Evolutionary conservation across 2,329 filamentous ascomycete species (phyloP).

Genomic region (Aspergillus hiratsukae): DNA sequence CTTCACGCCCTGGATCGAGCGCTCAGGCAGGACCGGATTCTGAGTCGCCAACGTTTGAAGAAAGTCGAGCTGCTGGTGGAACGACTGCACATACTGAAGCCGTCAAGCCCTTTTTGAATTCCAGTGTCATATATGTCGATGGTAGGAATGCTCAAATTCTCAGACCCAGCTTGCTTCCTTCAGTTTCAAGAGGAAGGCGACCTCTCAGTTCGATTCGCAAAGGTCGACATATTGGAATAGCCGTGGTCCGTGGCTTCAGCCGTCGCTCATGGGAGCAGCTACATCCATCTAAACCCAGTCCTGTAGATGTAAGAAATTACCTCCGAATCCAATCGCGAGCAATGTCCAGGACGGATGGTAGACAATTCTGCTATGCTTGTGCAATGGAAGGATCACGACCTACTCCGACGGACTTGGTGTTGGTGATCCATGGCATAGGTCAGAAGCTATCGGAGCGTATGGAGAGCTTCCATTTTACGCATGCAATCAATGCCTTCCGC

Average conservation of each 20-base stretch:
- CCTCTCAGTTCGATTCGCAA: slow-evolving; percentile 82
- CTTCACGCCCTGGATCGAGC: slow-evolving; percentile 19
- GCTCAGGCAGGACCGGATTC: slow-evolving; percentile 7
- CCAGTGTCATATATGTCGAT: slow-evolving; percentile 84
- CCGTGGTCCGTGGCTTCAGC: slow-evolving; percentile 87
- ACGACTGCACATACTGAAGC: slow-evolving; percentile 41
- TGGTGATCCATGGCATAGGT: slow-evolving; percentile 93
- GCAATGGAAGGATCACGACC: slow-evolving; percentile 59
- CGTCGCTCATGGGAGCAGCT: slow-evolving; percentile 69
- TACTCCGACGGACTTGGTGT: slow-evolving; percentile 77
- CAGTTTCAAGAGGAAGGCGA: slow-evolving; percentile 74
- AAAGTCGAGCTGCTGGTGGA: slow-evolving; percentile 41
- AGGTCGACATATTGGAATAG: slow-evolving; percentile 74
- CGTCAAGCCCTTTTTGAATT: slow-evolving; percentile 62
- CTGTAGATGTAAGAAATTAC: slow-evolving; percentile 40
- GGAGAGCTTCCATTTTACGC: slow-evolving; percentile 95
- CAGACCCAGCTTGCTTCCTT: slow-evolving; percentile 79
- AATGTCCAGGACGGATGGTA: slow-evolving; percentile 18
- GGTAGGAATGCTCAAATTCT: slow-evolving; percentile 73
- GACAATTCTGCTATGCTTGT: slow-evolving; percentile 51
- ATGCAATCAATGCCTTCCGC: slow-evolving; percentile 87
- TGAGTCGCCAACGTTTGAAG: slow-evolving; percentile 19
- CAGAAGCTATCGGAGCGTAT: slow-evolving; percentile 94
- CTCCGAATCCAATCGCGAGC: slow-evolving; percentile 37
- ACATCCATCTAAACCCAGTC: slow-evolving; percentile 51